Base-by-base conservation (phyloP, 2,329 filamentous ascomycete genomes). In the Colletotrichum limetticola region DNA sequence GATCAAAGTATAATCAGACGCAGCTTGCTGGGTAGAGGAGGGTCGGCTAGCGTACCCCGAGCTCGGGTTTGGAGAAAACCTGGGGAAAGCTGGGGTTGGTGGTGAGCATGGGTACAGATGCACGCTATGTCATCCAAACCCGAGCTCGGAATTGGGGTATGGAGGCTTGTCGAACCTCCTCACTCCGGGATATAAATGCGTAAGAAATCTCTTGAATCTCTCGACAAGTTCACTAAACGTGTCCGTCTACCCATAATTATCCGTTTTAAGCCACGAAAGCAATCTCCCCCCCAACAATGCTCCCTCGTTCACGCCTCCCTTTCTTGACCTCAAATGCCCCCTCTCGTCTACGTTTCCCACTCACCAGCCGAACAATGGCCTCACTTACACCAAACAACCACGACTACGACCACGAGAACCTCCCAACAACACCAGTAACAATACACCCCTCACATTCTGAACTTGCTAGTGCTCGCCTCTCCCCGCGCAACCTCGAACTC, bases 401-500 rank as follows among this genome's bases (percentile, higher is more conserved):
- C n/a, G n/a, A n/a, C n/a, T n/a, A 16, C 42, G 42, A 42, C 37
- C 14, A 42, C 37, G 1, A n/a, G 4, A 7, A 1, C 42, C 42
- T 49, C 19, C 49, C 63, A 65, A 14, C 59, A 57, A 67, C 66
- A 12, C 76, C 76, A 5, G 75, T 58, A 28, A 62, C 80, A 11
- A 74, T 84, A 57, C 75, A 60, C 6, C 84, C 85, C 52, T 86
- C 86, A 3, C 52, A 60, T 2, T 16, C 42, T 55, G 70, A 72
- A 46, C 16, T 72, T 1, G 59, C 42, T 12, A 56, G 55, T 30
- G 24, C 16, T 9, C 22, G n/a, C 7, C 65, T 91, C 0, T 78
- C 78, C 11, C 80, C 85, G 11, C 81, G 83, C 26, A 91, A 90
- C 70, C 81, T 92, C 1, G 89, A 92, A 75, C 83, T 85, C 19